A percentile compares a stretch with the other conserved stretches of the same genome.
These are phyloP conservation scores for Apophysomyces elegans DNA, from an alignment of 371 early-diverging fungal species.

Conservation along the genomic window DNA sequence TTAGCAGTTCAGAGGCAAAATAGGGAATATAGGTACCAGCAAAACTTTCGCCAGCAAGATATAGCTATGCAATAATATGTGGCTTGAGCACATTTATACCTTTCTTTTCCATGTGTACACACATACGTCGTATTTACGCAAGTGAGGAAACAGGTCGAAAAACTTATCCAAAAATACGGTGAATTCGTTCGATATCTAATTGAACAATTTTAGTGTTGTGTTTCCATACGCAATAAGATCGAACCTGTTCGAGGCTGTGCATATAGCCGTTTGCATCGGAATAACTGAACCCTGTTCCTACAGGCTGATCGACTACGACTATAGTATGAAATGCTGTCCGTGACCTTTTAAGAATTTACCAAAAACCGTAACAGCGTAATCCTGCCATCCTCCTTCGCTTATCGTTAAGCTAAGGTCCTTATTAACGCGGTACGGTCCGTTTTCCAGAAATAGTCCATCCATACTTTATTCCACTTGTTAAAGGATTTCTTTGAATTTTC, in stretches of 20 bases:
- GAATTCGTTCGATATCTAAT: constrained; percentile 59
- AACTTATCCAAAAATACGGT: constrained; percentile 66
- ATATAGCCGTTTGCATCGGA: constrained; percentile 44
- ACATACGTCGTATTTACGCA: constrained; percentile 51
- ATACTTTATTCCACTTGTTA: constrained; percentile 50
- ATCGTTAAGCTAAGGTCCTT: constrained; percentile 48
- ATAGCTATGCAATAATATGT: constrained; percentile 50
- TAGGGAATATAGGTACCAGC: constrained; percentile 90
- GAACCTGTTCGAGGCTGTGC: constrained; percentile 46
- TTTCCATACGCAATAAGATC: not conserved
- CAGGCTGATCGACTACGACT: constrained; percentile 82
- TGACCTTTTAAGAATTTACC: constrained; percentile 40
- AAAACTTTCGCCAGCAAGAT: constrained; percentile 86
- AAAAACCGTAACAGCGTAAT: constrained; percentile 73
- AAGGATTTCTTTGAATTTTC: constrained; percentile 5
- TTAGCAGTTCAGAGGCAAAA: constrained; percentile 64
- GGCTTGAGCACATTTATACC: constrained; percentile 9
- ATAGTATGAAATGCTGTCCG: not conserved
- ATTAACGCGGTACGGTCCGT: constrained; percentile 75
- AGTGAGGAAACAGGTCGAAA: constrained; percentile 66
- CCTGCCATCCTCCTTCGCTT: constrained; percentile 72
- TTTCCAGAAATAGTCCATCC: constrained; percentile 87
- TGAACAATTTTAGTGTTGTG: not conserved
- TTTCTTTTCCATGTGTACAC: constrained; percentile 3
- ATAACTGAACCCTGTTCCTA: constrained; percentile 83